Evolutionary conservation across 2,329 filamentous ascomycete species (phyloP).

Genomic region (Pestalotiopsis sp.): DNA sequence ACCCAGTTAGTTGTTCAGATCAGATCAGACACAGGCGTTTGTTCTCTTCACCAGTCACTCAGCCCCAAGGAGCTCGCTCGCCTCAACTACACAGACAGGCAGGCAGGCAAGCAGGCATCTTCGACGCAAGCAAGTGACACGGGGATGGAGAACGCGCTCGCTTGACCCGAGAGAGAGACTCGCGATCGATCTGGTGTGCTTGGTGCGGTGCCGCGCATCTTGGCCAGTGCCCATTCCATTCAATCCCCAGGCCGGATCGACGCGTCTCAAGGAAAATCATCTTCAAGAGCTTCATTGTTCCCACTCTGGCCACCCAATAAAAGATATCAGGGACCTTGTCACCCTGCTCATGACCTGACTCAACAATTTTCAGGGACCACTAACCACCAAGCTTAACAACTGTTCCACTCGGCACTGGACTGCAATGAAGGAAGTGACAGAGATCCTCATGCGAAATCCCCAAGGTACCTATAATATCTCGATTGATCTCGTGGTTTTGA

Average conservation of each 20-base stretch:
- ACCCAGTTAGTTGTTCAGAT: background rate
- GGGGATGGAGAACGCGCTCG: no score
- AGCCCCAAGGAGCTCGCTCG: background rate
- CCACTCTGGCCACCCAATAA: no score
- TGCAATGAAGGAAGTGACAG: background rate
- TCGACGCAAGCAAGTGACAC: background rate
- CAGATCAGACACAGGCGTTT: slow-evolving; percentile 25
- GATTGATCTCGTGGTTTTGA: background rate
- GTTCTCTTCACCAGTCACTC: slow-evolving; percentile 25
- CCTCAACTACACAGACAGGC: background rate
- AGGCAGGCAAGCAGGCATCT: background rate
- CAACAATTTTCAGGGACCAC: background rate
- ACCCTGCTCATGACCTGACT: background rate
- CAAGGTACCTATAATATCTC: background rate
- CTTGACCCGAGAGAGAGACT: no score
- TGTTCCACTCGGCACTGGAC: background rate
- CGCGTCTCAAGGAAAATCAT: no score
- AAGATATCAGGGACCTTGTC: background rate
- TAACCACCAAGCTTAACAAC: background rate
- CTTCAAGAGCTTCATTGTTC: no score
- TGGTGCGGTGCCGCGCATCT: no score
- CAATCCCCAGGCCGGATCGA: no score
- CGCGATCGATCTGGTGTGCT: no score
- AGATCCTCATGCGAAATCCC: background rate
- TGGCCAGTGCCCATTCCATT: no score